These are phyloP conservation scores for Ophiostoma ulmi DNA, from an alignment of 2,329 filamentous ascomycete species.

Conservation along the genomic window DNA sequence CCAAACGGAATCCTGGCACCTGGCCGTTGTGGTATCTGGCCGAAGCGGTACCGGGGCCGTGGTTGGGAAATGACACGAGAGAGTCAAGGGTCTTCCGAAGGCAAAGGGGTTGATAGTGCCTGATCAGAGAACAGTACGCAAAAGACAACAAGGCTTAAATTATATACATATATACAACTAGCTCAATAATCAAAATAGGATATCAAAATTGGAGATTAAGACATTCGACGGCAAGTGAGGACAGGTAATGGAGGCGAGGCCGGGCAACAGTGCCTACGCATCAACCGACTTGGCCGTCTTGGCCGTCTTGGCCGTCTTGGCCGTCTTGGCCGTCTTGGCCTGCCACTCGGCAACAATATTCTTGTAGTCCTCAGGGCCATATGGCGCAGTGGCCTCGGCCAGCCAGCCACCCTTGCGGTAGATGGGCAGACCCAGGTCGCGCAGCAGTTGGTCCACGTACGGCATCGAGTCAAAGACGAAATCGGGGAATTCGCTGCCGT, in stretches of 20 bases:
- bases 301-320: not conserved
- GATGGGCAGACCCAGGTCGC: slow-evolving; percentile 57
- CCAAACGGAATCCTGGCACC: slow-evolving; percentile 44
- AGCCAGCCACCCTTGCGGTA: slow-evolving; percentile 51
- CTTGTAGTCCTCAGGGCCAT: slow-evolving; percentile 55
- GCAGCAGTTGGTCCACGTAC: slow-evolving; percentile 64
- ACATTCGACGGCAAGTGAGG: too few relatives aligned
- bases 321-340: slow-evolving; percentile 16
- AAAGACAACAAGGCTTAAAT: not conserved
- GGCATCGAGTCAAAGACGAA: slow-evolving; percentile 72
- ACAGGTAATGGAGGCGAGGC: too few relatives aligned
- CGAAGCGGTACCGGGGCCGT: slow-evolving; percentile 28
- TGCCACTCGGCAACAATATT: slow-evolving; percentile 48
- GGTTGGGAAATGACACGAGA: slow-evolving; percentile 32
- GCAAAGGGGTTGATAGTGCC: not conserved
- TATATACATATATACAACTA: not conserved
- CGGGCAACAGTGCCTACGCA: too few relatives aligned
- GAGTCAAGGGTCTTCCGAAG: slow-evolving; percentile 28
- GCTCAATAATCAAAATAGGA: not conserved
- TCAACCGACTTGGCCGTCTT: too few relatives aligned
- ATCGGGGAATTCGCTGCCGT: slow-evolving; percentile 58
- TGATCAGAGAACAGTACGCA: not conserved
- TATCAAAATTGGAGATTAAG: not conserved
- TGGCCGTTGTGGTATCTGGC: slow-evolving; percentile 44
- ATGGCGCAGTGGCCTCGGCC: slow-evolving; percentile 51